Conservation (phyloP, 345 rosid species). For the Arabidopsis suecica region DNA sequence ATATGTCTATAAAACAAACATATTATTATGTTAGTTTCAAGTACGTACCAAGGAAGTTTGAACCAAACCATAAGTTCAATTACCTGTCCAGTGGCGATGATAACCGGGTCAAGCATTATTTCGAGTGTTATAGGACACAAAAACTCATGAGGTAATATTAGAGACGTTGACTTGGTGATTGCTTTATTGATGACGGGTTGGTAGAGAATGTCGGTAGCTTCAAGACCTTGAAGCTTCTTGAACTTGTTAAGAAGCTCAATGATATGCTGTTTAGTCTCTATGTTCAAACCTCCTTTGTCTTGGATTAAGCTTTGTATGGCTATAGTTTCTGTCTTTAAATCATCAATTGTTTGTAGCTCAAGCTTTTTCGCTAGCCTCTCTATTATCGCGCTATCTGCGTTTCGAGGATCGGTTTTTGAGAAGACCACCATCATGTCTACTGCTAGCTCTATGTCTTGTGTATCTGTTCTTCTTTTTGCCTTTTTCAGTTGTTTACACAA, state of each 20-base stretch:
- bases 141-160: conserved; percentile 75
- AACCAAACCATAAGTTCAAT: background rate
- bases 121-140: conserved; percentile 82
- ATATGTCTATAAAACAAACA: conserved; percentile 56
- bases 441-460: conserved; percentile 82
- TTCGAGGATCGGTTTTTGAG: conserved; percentile 62
- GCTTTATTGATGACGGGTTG: conserved; percentile 47
- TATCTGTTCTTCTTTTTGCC: conserved; percentile 72
- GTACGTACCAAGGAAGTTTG: background rate
- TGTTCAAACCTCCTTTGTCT: conserved; percentile 47
- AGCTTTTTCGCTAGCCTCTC: conserved; percentile 80
- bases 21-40: conserved; percentile 17
- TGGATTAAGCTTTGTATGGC: conserved; percentile 57
- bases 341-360: conserved; percentile 59
- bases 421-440: conserved; percentile 81
- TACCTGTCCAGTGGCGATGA: conserved; percentile 84
- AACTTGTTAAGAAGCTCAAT: conserved; percentile 71
- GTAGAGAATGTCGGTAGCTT: conserved; percentile 50
- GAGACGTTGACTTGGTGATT: conserved; percentile 51
- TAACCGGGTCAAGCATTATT: conserved; percentile 82
- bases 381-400: conserved; percentile 69
- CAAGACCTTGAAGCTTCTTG: conserved; percentile 62
- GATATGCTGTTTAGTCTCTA: conserved; percentile 60
- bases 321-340: conserved; percentile 61
- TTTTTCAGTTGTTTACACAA: conserved; percentile 56